Evolutionary conservation across 202 grass and related monocot species (phyloP).

Genomic region (Saccharum hybrid): DNA sequence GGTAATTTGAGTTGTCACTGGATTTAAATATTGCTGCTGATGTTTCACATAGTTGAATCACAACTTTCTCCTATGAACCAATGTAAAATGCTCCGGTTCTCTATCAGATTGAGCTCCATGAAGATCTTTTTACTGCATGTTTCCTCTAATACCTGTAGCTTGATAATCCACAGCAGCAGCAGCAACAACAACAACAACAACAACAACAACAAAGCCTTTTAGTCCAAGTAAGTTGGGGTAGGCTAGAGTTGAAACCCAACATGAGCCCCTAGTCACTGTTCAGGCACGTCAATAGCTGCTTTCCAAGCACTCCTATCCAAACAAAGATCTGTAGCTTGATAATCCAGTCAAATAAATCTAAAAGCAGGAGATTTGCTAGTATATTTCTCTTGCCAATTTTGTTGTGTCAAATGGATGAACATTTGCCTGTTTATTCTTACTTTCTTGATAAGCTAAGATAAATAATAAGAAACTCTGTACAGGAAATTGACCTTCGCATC

Average conservation of each 20-base stretch:
- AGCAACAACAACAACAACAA: too few species aligned
- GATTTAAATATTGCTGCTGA: neutral
- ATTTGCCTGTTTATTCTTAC: slow-evolving; percentile 43
- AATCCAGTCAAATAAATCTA: slow-evolving; percentile 17
- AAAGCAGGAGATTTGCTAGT: slow-evolving; percentile 5
- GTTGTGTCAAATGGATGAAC: slow-evolving; percentile 32
- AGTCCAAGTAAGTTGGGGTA: too few species aligned
- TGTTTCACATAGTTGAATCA: slow-evolving; percentile 26
- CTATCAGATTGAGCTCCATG: slow-evolving; percentile 29
- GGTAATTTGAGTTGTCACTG: slow-evolving; percentile 54
- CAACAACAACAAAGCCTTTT: too few species aligned
- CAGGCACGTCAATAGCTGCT: too few species aligned
- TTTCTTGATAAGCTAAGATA: slow-evolving; percentile 35
- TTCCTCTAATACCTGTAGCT: slow-evolving; percentile 17
- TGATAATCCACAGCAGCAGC: neutral
- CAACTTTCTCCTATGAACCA: slow-evolving; percentile 25
- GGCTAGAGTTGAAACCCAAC: too few species aligned
- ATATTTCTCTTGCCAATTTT: slow-evolving; percentile 34
- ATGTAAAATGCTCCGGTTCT: neutral
- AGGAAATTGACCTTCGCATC: slow-evolving; percentile 97
- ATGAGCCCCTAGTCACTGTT: too few species aligned
- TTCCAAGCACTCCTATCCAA: too few species aligned
- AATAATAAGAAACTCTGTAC: slow-evolving; percentile 35
- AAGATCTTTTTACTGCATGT: slow-evolving; percentile 33
- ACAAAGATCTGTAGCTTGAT: neutral